phyloP scores from a whole-genome alignment of 306 rosid species.

The Astragalus glycyphyllos region DNA sequence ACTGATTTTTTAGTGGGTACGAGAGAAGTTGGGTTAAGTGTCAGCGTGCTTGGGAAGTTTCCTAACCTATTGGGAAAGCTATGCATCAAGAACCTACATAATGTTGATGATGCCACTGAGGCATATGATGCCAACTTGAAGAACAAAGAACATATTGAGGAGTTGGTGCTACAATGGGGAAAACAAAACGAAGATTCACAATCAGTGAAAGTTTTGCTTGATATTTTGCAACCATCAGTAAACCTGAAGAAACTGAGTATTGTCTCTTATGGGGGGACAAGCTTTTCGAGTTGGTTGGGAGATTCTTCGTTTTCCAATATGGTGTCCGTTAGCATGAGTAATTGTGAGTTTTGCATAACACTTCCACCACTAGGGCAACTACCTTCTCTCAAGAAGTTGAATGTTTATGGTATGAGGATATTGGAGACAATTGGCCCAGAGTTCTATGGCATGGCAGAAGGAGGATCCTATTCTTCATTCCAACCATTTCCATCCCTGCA shows the following conservation, averaged over 20 bases:
- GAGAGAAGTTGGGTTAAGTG: background rate
- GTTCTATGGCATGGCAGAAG: background rate
- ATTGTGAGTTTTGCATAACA: background rate
- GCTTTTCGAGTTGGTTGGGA: background rate
- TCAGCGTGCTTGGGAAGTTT: too few relatives aligned
- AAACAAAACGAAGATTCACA: too few relatives aligned
- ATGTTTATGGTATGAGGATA: background rate
- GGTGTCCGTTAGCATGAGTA: background rate
- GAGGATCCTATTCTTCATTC: background rate
- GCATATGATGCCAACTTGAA: too few relatives aligned
- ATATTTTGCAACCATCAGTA: background rate
- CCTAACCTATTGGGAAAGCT: too few relatives aligned
- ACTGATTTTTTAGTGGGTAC: background rate
- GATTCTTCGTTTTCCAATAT: background rate
- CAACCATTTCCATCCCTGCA: background rate
- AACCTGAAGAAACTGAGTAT: background rate
- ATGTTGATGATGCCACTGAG: too few relatives aligned
- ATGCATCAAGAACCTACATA: too few relatives aligned
- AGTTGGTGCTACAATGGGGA: too few relatives aligned
- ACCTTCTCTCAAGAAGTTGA: background rate
- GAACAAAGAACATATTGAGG: too few relatives aligned
- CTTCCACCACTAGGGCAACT: background rate
- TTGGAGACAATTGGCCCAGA: background rate
- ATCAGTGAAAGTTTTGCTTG: background rate
- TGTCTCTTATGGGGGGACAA: background rate